A percentile compares a stretch with the other conserved stretches of the same genome.
Conservation (phyloP, 1,284 basidiomycete species). For the Rhodotorula sp. region DNA sequence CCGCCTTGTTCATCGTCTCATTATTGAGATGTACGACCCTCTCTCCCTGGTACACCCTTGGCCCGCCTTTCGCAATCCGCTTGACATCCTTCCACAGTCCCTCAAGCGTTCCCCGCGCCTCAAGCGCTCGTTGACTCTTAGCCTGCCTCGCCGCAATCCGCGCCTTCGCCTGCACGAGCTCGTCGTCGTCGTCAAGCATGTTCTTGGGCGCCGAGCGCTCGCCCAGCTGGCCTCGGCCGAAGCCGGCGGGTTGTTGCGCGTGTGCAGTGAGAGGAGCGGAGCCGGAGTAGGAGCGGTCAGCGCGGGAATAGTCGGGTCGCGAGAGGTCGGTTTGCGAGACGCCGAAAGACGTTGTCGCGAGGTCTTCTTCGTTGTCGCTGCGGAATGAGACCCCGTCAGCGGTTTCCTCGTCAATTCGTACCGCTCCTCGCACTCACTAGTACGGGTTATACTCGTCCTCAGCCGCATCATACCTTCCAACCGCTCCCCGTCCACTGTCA, state of each 20-base stretch:
- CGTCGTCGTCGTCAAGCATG: conserved; percentile 42
- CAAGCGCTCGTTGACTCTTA: conserved; percentile 11
- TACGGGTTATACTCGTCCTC: conserved; percentile 38
- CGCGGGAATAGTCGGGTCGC: conserved; percentile 5
- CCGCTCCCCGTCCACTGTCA: conserved; percentile 20
- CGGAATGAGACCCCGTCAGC: neutral
- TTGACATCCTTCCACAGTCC: conserved; percentile 13
- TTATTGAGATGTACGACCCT: conserved; percentile 41
- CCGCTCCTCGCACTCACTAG: conserved; percentile 15
- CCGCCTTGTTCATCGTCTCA: conserved; percentile 27
- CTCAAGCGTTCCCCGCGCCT: neutral
- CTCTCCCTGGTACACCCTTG: conserved; percentile 38
- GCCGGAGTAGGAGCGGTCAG: conserved; percentile 15
- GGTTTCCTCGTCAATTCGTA: no score
- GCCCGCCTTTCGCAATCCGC: conserved; percentile 15
- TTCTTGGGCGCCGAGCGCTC: conserved; percentile 6
- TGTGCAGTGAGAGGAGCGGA: conserved; percentile 23
- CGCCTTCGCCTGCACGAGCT: conserved; percentile 31
- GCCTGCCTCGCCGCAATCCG: conserved; percentile 24
- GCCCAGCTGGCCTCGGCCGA: conserved; percentile 25
- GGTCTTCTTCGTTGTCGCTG: conserved; percentile 24
- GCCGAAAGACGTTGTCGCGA: conserved; percentile 8
- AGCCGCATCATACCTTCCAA: conserved; percentile 2
- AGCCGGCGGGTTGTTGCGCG: conserved; percentile 31
- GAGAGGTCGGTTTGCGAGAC: conserved; percentile 3